Evolutionary conservation across 139 green algal species (phyloP), one percentile per base, ranked within the genome.

Genomic region (Gonium pectorale): DNA sequence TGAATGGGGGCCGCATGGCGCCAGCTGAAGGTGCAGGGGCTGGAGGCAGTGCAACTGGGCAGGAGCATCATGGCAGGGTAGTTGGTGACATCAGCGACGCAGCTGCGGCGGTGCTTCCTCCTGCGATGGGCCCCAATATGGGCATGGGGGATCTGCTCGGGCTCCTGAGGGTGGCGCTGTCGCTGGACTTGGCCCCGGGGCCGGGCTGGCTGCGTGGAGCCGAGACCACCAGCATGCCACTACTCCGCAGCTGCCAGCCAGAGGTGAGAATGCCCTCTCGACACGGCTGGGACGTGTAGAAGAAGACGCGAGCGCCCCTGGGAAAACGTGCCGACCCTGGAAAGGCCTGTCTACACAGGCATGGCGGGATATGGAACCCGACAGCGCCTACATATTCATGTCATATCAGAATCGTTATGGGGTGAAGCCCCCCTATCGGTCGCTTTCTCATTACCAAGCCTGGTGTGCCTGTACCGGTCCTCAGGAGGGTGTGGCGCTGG

Each of bases 401-500:
- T n/a, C n/a, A n/a, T n/a, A n/a, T n/a, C n/a, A n/a, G n/a, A n/a
- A n/a, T n/a, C n/a, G n/a, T n/a, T n/a, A n/a, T n/a, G n/a, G n/a
- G n/a, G n/a, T n/a, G n/a, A n/a, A n/a, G n/a, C n/a, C n/a, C n/a
- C n/a, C n/a, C n/a, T n/a, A n/a, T n/a, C n/a, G n/a, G 52, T 22
- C 52, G 52, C 3, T n/a, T n/a, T n/a, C n/a, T n/a, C n/a, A n/a
- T n/a, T n/a, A n/a, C n/a, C n/a, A n/a, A 37, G 26, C 26, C 3
- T 66, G 59, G 26, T 35, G 27, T 17, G 59, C 27, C 59, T 66
- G 27, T 66, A 3, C 3, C 3, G 29, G 26, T 37, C 56, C 11
- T 21, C 72, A 80, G 72, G 72, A 80, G 51, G 72, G 35, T 5
- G 52, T 80, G 22, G 72, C 72, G 22, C 51, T 80, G 72, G 72